Evolutionary conservation across 495 filamentous ascomycete species (phyloP).

Genomic region (Penicillium argentinense): DNA sequence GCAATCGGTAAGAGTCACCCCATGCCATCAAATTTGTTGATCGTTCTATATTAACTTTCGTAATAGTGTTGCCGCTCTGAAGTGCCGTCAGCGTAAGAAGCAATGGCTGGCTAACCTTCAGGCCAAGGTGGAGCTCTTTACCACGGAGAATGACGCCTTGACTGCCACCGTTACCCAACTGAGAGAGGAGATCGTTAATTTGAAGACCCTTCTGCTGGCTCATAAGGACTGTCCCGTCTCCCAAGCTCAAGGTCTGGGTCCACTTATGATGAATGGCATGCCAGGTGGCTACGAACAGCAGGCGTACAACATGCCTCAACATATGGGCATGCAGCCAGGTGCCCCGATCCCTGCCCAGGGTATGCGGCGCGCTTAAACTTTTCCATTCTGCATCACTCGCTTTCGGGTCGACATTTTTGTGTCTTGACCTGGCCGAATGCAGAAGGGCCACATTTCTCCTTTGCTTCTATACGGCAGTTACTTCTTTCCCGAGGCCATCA

Average conservation of each 20-base stretch:
- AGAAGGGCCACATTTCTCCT: background rate
- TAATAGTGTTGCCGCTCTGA: slow-evolving; percentile 90
- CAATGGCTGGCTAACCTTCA: slow-evolving; percentile 98
- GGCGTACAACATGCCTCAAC: slow-evolving; percentile 36
- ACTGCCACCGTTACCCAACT: slow-evolving; percentile 78
- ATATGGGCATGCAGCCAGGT: slow-evolving; percentile 44
- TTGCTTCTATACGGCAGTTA: slow-evolving; percentile 24
- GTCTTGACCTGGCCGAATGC: background rate
- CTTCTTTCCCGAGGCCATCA: slow-evolving; percentile 7
- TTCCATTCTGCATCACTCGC: background rate
- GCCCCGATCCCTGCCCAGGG: slow-evolving; percentile 40
- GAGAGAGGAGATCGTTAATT: slow-evolving; percentile 90
- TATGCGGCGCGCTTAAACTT: slow-evolving; percentile 30
- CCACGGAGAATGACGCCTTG: slow-evolving; percentile 84
- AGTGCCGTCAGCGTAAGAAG: slow-evolving; percentile 98
- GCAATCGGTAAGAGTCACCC: slow-evolving; percentile 75
- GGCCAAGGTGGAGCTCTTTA: slow-evolving; percentile 89
- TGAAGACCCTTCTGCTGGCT: slow-evolving; percentile 89
- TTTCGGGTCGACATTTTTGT: background rate
- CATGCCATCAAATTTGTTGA: background rate
- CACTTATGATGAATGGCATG: slow-evolving; percentile 63
- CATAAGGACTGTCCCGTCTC: slow-evolving; percentile 97
- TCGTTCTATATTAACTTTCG: slow-evolving; percentile 15
- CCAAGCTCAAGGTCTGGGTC: slow-evolving; percentile 77
- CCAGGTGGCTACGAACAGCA: slow-evolving; percentile 38